Base-by-base conservation (phyloP, 23 red algal genomes). In the Chondrus crispus region DNA sequence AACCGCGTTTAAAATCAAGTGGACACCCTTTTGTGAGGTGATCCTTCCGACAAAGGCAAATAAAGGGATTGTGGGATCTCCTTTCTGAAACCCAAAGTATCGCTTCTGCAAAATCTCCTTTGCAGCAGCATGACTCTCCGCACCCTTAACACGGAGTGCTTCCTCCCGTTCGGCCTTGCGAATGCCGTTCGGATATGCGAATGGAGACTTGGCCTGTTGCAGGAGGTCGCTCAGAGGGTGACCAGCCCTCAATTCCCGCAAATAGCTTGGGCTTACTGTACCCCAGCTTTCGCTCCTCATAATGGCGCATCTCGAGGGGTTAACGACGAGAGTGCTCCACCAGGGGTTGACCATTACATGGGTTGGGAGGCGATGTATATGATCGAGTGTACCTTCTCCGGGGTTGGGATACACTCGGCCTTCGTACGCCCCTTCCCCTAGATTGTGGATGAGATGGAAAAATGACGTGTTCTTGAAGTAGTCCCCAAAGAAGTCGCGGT, bases 21-120 rank as follows among this genome's bases (percentile, higher is more conserved):
- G 97, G 39, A 99, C 97, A 13, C 97, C 97, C 68, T 99, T 99
- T 81, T 99, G 97, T 36, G 93, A 96, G 14, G 97, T 99, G 28
- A 99, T 90, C 4, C 97, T 88, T 38, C 97, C 97, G 14, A 99
- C 95, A 95, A 99, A 99, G 16, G 91, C 91, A 88, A 99, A 96
- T 60, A 99, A 55, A 1, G 97, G 97, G 52, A 99, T 99, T 3
- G 90, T 49, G 22, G 89, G 53, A 76, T 99, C 97, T 52, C 75
- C 88, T 12, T 44, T 39, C 39, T 95, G 33, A 43, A 99, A 94
- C 32, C 93, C 94, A 72, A 99, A 99, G 52, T 95, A 99, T 12
- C 90, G 85, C 63, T 90, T 75, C 71, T 99, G 97, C 51, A 99
- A 80, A 26, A 96, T 74, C 49, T 88, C 89, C 63, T 99, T 99